Conservation (phyloP, 2,329 filamentous ascomycete species). For the Davidsoniella eucalypti region DNA sequence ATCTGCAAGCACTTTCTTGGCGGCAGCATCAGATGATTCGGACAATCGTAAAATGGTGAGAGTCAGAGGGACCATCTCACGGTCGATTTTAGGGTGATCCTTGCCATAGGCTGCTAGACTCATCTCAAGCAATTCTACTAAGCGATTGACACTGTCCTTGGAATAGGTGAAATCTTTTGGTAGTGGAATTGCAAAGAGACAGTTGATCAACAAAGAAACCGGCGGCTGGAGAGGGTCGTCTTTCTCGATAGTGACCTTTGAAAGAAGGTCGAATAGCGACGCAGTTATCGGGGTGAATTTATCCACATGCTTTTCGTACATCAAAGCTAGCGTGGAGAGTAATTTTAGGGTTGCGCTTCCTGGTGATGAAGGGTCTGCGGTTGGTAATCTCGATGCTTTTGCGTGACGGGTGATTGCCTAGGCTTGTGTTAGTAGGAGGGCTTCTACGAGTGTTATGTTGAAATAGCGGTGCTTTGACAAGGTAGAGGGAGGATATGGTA, state of each 20-base stretch:
- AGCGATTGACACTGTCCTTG: constrained; percentile 5
- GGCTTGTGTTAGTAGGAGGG: not conserved
- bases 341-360: constrained; percentile 14
- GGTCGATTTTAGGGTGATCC: constrained; percentile 9
- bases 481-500: not conserved
- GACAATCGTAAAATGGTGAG: constrained; percentile 13
- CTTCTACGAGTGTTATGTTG: not conserved
- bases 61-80: constrained; percentile 9
- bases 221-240: constrained; percentile 14
- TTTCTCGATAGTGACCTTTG: constrained; percentile 10
- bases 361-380: constrained; percentile 14
- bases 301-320: constrained; percentile 14
- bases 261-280: constrained; percentile 14
- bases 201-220: constrained; percentile 15
- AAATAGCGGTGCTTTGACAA: not conserved
- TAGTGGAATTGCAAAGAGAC: constrained; percentile 14
- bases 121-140: constrained; percentile 5
- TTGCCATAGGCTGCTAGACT: constrained; percentile 7
- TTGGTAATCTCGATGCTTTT: constrained; percentile 11
- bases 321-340: constrained; percentile 15
- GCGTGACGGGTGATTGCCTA: constrained; percentile 14
- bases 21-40: constrained; percentile 10
- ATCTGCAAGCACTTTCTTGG: constrained; percentile 42
- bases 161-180: constrained; percentile 13
- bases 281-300: constrained; percentile 13